Conservation (phyloP, 2,329 filamentous ascomycete genomes). For the Herpotrichia juniperi region DNA sequence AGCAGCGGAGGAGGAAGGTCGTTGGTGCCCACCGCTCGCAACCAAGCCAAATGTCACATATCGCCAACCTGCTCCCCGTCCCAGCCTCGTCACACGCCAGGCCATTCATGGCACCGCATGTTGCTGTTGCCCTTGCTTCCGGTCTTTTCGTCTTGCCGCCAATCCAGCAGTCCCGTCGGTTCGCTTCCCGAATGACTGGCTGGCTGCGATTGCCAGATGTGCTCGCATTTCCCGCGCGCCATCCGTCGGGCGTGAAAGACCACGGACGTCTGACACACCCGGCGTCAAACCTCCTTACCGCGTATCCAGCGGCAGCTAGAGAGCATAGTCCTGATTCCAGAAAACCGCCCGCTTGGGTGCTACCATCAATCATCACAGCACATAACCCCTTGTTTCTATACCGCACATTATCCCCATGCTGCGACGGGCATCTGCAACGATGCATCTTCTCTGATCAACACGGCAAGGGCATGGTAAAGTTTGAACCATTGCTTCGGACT, state of each 20-base stretch:
- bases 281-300: conserved; percentile 15
- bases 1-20: too few species aligned
- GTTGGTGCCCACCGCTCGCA: too few species aligned
- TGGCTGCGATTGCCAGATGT: not conserved
- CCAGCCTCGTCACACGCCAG: too few species aligned
- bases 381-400: too few species aligned
- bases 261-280: conserved; percentile 11
- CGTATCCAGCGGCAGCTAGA: conserved; percentile 23
- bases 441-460: too few species aligned
- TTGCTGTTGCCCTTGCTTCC: not conserved
- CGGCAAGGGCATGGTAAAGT: too few species aligned
- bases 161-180: conserved; percentile 3
- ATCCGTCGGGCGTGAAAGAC: not conserved
- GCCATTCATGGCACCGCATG: too few species aligned
- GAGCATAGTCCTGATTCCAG: conserved; percentile 15
- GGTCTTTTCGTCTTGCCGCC: not conserved
- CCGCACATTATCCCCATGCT: too few species aligned
- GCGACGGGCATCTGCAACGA: too few species aligned
- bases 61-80: too few species aligned
- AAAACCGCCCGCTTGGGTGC: not conserved
- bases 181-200: conserved; percentile 6
- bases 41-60: too few species aligned
- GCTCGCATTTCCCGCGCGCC: conserved; percentile 11
- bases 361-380: conserved; percentile 12
- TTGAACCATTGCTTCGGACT: too few species aligned